Evolutionary conservation across 192 early-diverging fungal species (phyloP), one percentile per base, ranked within the genome.

Genomic region (Coemansia sp.): DNA sequence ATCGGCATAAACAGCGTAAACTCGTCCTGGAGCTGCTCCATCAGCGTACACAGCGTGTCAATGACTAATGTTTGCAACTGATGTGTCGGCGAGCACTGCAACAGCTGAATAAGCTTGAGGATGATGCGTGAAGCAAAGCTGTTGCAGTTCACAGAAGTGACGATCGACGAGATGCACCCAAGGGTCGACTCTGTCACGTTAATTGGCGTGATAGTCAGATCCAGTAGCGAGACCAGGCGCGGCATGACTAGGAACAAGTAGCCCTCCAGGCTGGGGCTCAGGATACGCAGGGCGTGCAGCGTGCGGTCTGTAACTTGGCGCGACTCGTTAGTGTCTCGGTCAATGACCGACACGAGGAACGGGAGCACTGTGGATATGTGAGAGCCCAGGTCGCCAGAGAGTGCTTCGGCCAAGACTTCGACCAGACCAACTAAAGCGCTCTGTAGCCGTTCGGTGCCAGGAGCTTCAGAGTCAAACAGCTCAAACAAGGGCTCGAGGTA

Each of bases 201-300:
- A 16, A 85, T 62, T 0, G 92, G 91, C 3, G 87, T 86, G 47
- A 89, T 91, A 2, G 86, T 74, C 43, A 86, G 87, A 62, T 98
- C 94, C 73, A 97, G 90, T 11, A 93, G 84, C 63, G 87, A 81
- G 27, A 97, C 90, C 12, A 98, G 84, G 2, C 89, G 88, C 9
- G 94, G 96, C 64, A 97, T 90, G 18, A 98, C 89, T 20, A 98
- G 84, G 76, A 95, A 92, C 80, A 98, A 86, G 69, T 97, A 97
- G 66, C 93, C 95, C 68, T 98, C 96, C 47, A 97, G 88, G 66
- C 94, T 95, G 3, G 91, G 82, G 3, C 94, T 93, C 82, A 98
- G 92, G 6, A 91, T 89, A 9, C 89, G 81, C 64, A 98, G 86
- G 3, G 92, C 94, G 54, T 94, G 89, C 13, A 98, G 68, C 0